Conservation (phyloP, 2,329 filamentous ascomycete genomes). For the Polychaeton citri region DNA sequence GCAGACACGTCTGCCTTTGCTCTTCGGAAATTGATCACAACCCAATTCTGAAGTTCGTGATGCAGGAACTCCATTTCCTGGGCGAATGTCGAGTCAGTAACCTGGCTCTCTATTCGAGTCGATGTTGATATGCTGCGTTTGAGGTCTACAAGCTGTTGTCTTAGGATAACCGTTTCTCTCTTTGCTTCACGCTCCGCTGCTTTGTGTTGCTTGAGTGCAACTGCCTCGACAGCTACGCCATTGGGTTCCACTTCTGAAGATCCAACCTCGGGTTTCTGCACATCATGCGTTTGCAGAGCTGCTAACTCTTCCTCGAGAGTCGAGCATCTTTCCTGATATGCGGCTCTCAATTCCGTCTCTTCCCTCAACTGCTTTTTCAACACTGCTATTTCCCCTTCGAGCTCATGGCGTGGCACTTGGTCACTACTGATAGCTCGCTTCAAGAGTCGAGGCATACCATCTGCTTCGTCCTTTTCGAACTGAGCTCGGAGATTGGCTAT, state of each 20-base stretch:
- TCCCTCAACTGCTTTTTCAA: conserved; percentile 5
- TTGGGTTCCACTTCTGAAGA: neutral
- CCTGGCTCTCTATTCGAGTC: conserved; percentile 47
- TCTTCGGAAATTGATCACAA: conserved; percentile 54
- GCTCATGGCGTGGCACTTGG: conserved; percentile 4
- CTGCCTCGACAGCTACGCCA: conserved; percentile 1
- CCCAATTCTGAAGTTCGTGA: conserved; percentile 62
- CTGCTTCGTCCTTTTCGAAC: conserved; percentile 13
- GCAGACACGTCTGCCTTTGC: conserved; percentile 35
- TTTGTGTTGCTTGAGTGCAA: conserved; percentile 1
- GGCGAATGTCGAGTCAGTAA: conserved; percentile 53
- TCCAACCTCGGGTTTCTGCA: neutral
- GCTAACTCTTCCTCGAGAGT: conserved; percentile 5
- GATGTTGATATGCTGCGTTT: conserved; percentile 60
- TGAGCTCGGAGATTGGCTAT: conserved; percentile 17
- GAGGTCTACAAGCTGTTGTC: conserved; percentile 50
- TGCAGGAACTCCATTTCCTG: conserved; percentile 47
- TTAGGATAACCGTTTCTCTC: conserved; percentile 9
- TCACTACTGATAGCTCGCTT: conserved; percentile 2
- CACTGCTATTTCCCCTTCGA: conserved; percentile 2
- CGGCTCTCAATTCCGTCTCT: conserved; percentile 10
- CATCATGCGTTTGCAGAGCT: neutral
- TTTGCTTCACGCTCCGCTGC: conserved; percentile 3
- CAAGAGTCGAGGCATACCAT: conserved; percentile 3
- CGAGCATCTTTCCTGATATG: conserved; percentile 5